Evolutionary conservation across 441 rosid species (phyloP), one percentile per base, ranked within the genome.

Genomic region (Erysimum cheiri): DNA sequence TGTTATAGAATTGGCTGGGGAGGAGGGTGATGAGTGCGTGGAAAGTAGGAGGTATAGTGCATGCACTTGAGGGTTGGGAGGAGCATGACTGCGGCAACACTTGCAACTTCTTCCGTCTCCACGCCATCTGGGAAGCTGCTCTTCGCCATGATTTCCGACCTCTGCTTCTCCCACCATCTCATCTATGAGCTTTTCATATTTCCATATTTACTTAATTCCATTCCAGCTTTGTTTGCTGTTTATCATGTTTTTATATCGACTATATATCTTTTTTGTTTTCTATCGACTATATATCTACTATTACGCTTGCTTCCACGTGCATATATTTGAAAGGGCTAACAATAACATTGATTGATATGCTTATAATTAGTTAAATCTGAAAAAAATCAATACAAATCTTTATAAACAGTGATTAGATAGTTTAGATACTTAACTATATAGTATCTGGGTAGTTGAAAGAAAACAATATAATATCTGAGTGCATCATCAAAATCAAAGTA

Each of bases 11-110:
- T 58, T 90, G 92, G 96, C 39, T 87, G 80, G 87, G 87, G 40
- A 85, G 90, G 74, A 86, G 90, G 62, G 93, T 86, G 80, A 86
- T 90, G 85, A 90, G 92, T 48, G 88, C 88, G 15, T 84, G 92
- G 89, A 74, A 87, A 5, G 56, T 74, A 29, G 90, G 84, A 12
- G 87, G 92, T 24, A 78, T 87, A 62, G 82, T 90, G 73, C 97
- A 90, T 71, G 88, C 81, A 1, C 26, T 88, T 13, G 91, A 91
- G 77, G 89, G 78, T 55, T 83, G 89, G 91, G 53, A 78, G 8
- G 84, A 74, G 55, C 72, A 87, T 40, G 92, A 90, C 64, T 84
- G 84, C 32, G 92, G 96, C 2, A 9, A 70, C 71, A 65, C 63
- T 65, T 22, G 19, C 63, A 79, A 86, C 66, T 79, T 75, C 17